These are phyloP conservation scores for Galeopsis tetrahit DNA, from an alignment of 257 asterid species.

Conservation along the genomic window DNA sequence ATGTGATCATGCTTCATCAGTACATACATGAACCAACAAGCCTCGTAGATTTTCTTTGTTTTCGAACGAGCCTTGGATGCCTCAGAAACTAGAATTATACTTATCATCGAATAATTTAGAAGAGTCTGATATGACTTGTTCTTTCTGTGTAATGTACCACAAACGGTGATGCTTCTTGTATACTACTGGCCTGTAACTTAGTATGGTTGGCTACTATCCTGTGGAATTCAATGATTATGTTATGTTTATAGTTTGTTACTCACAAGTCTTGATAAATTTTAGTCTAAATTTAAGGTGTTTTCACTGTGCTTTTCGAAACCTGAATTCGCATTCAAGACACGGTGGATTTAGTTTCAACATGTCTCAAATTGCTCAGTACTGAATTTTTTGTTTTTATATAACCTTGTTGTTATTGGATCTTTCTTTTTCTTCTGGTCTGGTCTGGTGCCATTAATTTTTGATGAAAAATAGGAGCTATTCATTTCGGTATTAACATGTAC, in stretches of 20 bases:
- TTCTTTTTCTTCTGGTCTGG: neutral
- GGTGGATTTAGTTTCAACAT: neutral
- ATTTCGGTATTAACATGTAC: neutral
- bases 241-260: neutral
- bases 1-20: slow-evolving; percentile 12
- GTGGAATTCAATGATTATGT: neutral
- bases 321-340: slow-evolving; percentile 26
- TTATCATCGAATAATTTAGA: slow-evolving; percentile 9
- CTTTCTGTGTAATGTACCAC: slow-evolving; percentile 9
- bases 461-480: too few relatives aligned
- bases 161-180: neutral
- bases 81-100: neutral
- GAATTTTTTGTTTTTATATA: neutral
- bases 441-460: neutral
- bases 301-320: neutral
- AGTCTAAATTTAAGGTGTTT: too few relatives aligned
- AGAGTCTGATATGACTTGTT: slow-evolving; percentile 21
- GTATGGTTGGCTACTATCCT: neutral
- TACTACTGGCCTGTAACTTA: neutral
- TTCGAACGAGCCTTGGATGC: slow-evolving; percentile 6
- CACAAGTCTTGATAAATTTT: neutral
- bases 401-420: neutral
- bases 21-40: slow-evolving; percentile 7
- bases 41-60: neutral
- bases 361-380: neutral